Base-by-base conservation (phyloP, 192 early-diverging fungal genomes). In the Phlyctochytrium bullatum region DNA sequence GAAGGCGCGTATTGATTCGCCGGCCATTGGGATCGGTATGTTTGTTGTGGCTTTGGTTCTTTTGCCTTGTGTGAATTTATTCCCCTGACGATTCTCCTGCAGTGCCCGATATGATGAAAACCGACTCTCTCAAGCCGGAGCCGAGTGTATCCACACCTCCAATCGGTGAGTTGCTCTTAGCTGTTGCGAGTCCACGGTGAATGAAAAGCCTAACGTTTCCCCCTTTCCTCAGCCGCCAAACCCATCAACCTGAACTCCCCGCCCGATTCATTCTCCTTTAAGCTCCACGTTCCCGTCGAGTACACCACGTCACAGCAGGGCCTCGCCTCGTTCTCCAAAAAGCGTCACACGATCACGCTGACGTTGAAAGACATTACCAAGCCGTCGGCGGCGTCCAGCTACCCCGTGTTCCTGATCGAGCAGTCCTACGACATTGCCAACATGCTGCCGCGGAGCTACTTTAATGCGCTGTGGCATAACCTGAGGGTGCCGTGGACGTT, bases 401-500 rank as follows among this genome's bases (percentile, higher is more conserved):
- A 32, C 33, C 67, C 67, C 0, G 54, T 60, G 17, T 69, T 69
- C 33, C 52, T 69, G 47, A 24, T 69, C 16, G 67, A 69, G 31
- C 3, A 20, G 3, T 58, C 60, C 35, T 69, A 69, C 52, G 34
- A 34, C 0, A 23, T 69, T 23, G 61, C 60, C 34, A 29, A 23
- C 14, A 20, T 62, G 25, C 34, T 78, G 23, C 77, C 72, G 27
- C 23, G 77, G 25, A 64, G 65, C 31, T 88, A 80, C 61, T 90
- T 87, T 72, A 78, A 80, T 3, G 72, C 85, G 12, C 74, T 90
- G 77, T 74, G 82, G 0, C 78, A 83, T 52, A 59, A n/a, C n/a
- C n/a, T 75, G 57, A 59, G 58, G 23, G 79, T 86, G 47, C 63
- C 52, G 17, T 82, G 86, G 61, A 81, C 71, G 28, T 85, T 87